Evolutionary conservation across 1,139 yeast genomes (phyloP), one percentile per base, ranked within the genome.

Genomic region (Kurtzmaniella quercitrusa): DNA sequence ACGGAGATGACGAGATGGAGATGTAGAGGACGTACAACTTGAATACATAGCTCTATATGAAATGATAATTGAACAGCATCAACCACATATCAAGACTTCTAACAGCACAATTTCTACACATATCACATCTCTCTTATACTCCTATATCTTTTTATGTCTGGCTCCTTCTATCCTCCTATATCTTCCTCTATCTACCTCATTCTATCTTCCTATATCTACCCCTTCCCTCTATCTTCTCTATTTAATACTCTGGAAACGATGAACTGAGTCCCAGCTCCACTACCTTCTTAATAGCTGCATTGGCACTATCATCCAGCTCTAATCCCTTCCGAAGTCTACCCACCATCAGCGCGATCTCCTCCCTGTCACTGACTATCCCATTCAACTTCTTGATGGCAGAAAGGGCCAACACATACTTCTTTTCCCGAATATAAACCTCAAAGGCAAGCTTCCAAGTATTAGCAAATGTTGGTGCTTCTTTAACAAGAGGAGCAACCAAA

Each of bases 361-460:
- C 41, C 63, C 63, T 39, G 44, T 39, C 34, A 44, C 48, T 1
- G 54, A 54, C 15, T 58, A 58, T 41, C 59, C 54, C 60, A 43
- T 66, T 63, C 61, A 73, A 63, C 43, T 58, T 66, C 49, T 68
- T 69, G 46, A 72, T 50, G 1, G 77, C 72, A 53, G 68, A 77
- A 43, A 73, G 62, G 3, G 77, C 74, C 53, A 77, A 63, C 4
- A 77, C 71, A 48, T 70, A 76, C 53, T 77, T 76, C 21, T 68
- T 65, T 50, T 73, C 67, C 14, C 57, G 49, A 45, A 65, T 56
- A 52, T 76, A 71, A 33, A 74, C 55, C 39, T 60, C 63, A 57
- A 61, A 76, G 40, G 66, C 64, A 42, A 65, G 59, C 44, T 63
- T 63, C 73, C 75, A 64, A 36, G 75, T 62, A 42, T 63, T 48